These are phyloP conservation scores for Mucor piriformis DNA, from an alignment of 371 early-diverging fungal species.

Conservation along the genomic window DNA sequence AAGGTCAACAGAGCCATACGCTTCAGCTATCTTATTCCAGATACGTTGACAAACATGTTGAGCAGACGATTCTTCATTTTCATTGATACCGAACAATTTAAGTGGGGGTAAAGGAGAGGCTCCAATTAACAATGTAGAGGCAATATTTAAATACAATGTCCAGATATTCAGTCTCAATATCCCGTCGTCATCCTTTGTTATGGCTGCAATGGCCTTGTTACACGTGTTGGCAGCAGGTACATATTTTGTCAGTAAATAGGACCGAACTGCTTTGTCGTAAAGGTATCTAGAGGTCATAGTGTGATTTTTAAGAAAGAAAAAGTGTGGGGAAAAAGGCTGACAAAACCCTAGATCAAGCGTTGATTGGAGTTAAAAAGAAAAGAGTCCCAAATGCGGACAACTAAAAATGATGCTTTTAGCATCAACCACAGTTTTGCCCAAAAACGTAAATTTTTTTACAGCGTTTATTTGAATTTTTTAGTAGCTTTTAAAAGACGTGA, in stretches of 20 bases:
- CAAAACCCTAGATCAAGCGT: no score
- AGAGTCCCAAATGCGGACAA: neutral
- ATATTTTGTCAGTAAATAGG: conserved; percentile 29
- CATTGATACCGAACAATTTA: conserved; percentile 18
- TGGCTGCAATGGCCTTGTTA: conserved; percentile 20
- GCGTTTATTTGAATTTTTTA: no score
- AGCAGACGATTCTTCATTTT: neutral
- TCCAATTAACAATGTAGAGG: conserved; percentile 22
- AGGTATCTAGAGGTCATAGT: conserved; percentile 13
- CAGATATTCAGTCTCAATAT: conserved; percentile 20
- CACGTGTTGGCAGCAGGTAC: conserved; percentile 24
- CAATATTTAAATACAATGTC: conserved; percentile 43
- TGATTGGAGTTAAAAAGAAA: no score
- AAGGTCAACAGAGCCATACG: conserved; percentile 16
- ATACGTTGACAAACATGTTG: conserved; percentile 27
- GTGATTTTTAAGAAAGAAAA: conserved; percentile 1
- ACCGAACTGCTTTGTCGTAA: conserved; percentile 31
- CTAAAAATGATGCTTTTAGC: no score
- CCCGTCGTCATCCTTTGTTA: conserved; percentile 4
- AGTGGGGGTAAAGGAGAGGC: conserved; percentile 5
- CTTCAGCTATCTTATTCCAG: conserved; percentile 31
- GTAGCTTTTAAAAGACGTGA: no score
- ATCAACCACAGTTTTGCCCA: no score
- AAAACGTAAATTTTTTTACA: no score
- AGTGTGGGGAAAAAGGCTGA: conserved; percentile 5